A percentile compares a stretch with the other conserved stretches of the same genome.
These are phyloP conservation scores for Paramyrothecium roridum DNA, from an alignment of 2,329 filamentous ascomycete species.

Conservation along the genomic window DNA sequence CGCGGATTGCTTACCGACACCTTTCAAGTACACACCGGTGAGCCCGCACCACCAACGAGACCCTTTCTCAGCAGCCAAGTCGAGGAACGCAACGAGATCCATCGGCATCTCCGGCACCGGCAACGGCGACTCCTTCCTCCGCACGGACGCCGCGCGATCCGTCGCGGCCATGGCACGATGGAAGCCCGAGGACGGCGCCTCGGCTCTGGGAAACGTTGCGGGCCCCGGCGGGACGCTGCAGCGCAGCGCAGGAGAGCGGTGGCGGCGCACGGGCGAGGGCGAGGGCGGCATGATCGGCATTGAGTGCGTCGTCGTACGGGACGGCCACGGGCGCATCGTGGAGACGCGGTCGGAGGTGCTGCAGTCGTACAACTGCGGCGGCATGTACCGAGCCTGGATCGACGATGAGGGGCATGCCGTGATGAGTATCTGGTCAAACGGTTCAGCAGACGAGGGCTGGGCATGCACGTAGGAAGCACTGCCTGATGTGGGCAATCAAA, in stretches of 20 bases:
- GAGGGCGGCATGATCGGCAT: constrained; percentile 85
- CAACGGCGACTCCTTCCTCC: constrained; percentile 85
- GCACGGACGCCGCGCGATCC: constrained; percentile 67
- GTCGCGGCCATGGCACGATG: constrained; percentile 72
- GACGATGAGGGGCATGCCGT: constrained; percentile 56
- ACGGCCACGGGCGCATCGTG: constrained; percentile 38
- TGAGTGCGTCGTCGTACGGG: constrained; percentile 50
- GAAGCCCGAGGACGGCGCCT: constrained; percentile 43
- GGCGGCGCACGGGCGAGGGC: constrained; percentile 73
- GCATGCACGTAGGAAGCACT: no score
- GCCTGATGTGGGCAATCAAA: no score
- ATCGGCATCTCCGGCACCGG: constrained; percentile 73
- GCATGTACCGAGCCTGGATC: constrained; percentile 82
- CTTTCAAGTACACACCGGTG: constrained; percentile 34
- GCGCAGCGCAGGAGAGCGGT: constrained; percentile 69
- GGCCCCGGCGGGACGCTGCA: constrained; percentile 73
- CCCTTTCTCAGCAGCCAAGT: background rate
- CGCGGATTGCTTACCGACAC: constrained; percentile 58
- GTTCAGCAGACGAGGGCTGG: constrained; percentile 12
- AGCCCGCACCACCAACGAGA: background rate
- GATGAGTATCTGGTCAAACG: constrained; percentile 42
- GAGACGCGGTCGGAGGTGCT: constrained; percentile 52
- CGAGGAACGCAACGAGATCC: constrained; percentile 23
- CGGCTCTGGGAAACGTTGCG: constrained; percentile 62
- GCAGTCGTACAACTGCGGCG: constrained; percentile 80